Conservation (phyloP, 495 filamentous ascomycete species). For the Chaetomium cochliodes region DNA sequence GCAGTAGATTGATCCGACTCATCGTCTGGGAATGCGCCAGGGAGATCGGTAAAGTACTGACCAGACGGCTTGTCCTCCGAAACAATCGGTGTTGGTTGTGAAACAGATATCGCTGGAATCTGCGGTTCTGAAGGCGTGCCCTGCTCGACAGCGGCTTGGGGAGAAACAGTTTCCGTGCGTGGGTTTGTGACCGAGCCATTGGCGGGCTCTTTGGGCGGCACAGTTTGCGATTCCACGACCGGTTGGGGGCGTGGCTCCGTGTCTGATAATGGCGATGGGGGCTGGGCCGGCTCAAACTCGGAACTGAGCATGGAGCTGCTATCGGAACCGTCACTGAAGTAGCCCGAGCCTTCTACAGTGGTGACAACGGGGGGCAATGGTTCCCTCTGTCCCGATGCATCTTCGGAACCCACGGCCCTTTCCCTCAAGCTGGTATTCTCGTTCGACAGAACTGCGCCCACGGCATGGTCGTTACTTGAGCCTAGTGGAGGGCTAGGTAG, state of each 20-base stretch:
- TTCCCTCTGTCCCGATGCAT: conserved; percentile 51
- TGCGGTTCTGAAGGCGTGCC: conserved; percentile 18
- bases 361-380: conserved; percentile 67
- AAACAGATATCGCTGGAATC: conserved; percentile 42
- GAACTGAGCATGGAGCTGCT: conserved; percentile 23
- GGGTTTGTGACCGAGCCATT: background rate
- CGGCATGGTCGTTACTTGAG: conserved; percentile 63
- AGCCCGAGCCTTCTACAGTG: conserved; percentile 60
- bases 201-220: background rate
- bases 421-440: conserved; percentile 43
- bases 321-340: conserved; percentile 49
- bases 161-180: background rate
- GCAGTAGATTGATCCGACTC: conserved; percentile 31
- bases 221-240: background rate
- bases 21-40: conserved; percentile 47
- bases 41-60: conserved; percentile 39
- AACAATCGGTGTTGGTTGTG: conserved; percentile 36
- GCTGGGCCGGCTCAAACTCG: conserved; percentile 20
- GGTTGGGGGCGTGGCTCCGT: background rate
- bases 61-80: conserved; percentile 17
- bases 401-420: conserved; percentile 43
- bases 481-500: conserved; percentile 30
- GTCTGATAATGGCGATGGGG: conserved; percentile 8
- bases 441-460: conserved; percentile 55
- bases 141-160: conserved; percentile 13